A percentile compares a stretch with the other conserved stretches of the same genome.
Conservation (phyloP, 495 filamentous ascomycete species). For the Podospora australis region DNA sequence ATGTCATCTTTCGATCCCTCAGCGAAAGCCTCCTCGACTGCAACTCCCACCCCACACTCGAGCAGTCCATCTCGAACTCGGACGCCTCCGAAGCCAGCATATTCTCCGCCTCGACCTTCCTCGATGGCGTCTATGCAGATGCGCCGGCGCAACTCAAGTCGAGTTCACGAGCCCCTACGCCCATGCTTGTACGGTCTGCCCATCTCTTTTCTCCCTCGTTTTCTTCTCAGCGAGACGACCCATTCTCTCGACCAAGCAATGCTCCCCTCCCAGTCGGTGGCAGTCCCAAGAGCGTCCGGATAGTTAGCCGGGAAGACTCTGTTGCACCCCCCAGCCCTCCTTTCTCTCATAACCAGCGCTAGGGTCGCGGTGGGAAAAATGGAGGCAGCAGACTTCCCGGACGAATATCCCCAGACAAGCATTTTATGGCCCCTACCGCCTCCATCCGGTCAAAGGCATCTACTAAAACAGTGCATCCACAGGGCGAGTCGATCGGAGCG, state of each 20-base stretch:
- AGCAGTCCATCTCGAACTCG: slow-evolving; percentile 63
- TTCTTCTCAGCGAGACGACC: slow-evolving; percentile 8
- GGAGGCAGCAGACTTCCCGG: neutral
- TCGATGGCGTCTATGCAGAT: slow-evolving; percentile 74
- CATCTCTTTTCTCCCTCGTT: slow-evolving; percentile 29
- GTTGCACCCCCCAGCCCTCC: slow-evolving; percentile 15
- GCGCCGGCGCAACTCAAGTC: slow-evolving; percentile 47
- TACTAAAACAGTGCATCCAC: slow-evolving; percentile 34
- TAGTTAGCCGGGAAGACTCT: slow-evolving; percentile 32
- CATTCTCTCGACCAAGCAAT: neutral
- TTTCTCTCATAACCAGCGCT: slow-evolving; percentile 4
- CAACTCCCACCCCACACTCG: slow-evolving; percentile 51
- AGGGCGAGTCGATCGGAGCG: slow-evolving; percentile 36
- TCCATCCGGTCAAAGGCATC: slow-evolving; percentile 30
- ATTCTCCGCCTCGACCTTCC: slow-evolving; percentile 67
- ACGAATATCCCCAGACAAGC: slow-evolving; percentile 20
- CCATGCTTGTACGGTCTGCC: slow-evolving; percentile 64
- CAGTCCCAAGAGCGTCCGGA: slow-evolving; percentile 34
- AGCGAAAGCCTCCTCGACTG: slow-evolving; percentile 58
- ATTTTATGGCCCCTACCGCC: slow-evolving; percentile 39
- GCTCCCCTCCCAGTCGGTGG: no score
- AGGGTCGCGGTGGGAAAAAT: neutral
- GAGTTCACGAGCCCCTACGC: slow-evolving; percentile 70
- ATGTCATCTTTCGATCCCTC: slow-evolving; percentile 79
- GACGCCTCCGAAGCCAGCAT: slow-evolving; percentile 82